phyloP scores from a whole-genome alignment of 108 stramenopile species.

The Fistulifera pelliculosa region DNA sequence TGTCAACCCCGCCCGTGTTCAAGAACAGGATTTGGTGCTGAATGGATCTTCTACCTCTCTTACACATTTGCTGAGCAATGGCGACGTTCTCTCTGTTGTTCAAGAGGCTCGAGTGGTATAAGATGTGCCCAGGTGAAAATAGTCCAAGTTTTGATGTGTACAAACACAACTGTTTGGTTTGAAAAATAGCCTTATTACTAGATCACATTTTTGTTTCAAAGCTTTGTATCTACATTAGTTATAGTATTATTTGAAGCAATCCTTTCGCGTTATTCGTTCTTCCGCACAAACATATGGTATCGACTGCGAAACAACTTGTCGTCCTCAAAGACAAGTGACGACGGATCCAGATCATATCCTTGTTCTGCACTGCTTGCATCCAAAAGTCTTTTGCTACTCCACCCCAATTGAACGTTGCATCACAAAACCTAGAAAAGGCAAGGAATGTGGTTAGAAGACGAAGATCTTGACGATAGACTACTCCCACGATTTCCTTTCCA shows the following conservation, averaged over 20 bases:
- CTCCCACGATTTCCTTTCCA: background rate
- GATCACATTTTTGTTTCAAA: no score
- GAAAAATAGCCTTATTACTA: no score
- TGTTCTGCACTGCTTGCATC: slow-evolving; percentile 2
- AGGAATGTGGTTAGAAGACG: no score
- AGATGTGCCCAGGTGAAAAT: no score
- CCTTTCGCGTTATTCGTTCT: background rate
- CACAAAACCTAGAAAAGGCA: slow-evolving; percentile 1
- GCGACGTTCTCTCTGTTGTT: slow-evolving; percentile 51
- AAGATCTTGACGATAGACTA: no score
- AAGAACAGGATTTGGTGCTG: slow-evolving; percentile 26
- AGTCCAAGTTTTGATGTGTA: no score
- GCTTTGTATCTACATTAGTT: no score
- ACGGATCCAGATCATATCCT: slow-evolving; percentile 8
- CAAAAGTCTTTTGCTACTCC: slow-evolving; percentile 7
- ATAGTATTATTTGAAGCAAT: no score
- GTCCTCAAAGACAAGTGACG: slow-evolving; percentile 7
- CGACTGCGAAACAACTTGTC: slow-evolving; percentile 9
- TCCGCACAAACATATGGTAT: slow-evolving; percentile 18
- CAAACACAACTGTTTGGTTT: no score
- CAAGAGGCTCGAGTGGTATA: no score
- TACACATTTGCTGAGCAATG: slow-evolving; percentile 42
- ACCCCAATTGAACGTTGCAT: slow-evolving; percentile 5
- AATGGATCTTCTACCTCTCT: slow-evolving; percentile 39
- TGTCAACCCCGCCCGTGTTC: no score